Conservation (phyloP, 305 asterid genomes). For the Caryopteris hybrid region DNA sequence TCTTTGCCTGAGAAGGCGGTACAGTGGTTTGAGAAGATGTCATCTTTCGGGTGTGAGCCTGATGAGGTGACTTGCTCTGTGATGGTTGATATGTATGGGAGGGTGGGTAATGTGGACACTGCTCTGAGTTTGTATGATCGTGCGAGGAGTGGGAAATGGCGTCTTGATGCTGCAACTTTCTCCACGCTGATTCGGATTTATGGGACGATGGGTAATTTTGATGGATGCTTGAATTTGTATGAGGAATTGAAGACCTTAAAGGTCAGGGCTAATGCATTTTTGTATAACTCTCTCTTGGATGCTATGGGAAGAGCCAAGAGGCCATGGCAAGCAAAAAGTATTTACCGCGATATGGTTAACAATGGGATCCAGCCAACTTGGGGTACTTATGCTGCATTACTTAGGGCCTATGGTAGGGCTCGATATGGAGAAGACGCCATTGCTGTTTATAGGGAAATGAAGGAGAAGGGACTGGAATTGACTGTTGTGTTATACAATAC, state of each 20-base stretch:
- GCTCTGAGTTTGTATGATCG: constrained; percentile 82
- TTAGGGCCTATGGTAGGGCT: constrained; percentile 72
- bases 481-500: constrained; percentile 66
- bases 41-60: constrained; percentile 61
- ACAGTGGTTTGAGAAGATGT: constrained; percentile 87
- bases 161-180: constrained; percentile 70
- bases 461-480: constrained; percentile 69
- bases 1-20: constrained; percentile 73
- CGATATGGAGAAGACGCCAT: constrained; percentile 74
- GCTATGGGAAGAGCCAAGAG: constrained; percentile 98
- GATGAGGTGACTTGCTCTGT: constrained; percentile 75
- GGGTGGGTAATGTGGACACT: constrained; percentile 66
- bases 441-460: constrained; percentile 73
- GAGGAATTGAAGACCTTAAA: constrained; percentile 91
- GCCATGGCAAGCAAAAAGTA: constrained; percentile 84
- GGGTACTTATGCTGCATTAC: constrained; percentile 75
- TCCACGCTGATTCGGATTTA: constrained; percentile 66
- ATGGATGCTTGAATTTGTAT: constrained; percentile 86
- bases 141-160: constrained; percentile 83
- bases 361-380: constrained; percentile 58
- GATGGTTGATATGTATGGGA: constrained; percentile 85
- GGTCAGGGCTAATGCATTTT: constrained; percentile 53
- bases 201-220: constrained; percentile 66
- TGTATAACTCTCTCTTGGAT: constrained; percentile 79
- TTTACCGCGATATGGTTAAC: constrained; percentile 61